These are phyloP conservation scores for Yamadazyma friedrichii DNA, from an alignment of 1,139 yeast genomes.

Conservation along the genomic window DNA sequence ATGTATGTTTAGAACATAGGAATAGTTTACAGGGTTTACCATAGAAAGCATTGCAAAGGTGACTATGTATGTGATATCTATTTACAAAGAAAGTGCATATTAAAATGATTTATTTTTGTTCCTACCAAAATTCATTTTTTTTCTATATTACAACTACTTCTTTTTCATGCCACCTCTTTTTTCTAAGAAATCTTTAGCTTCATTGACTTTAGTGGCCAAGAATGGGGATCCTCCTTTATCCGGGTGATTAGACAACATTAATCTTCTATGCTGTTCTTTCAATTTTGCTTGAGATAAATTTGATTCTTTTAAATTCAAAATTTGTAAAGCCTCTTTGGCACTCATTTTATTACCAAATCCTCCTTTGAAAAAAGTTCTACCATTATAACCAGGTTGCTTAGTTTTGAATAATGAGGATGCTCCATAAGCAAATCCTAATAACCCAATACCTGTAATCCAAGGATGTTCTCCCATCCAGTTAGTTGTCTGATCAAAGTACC, in stretches of 20 bases:
- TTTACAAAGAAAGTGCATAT: neutral
- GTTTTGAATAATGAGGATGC: slow-evolving; percentile 70
- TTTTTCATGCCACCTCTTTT: slow-evolving; percentile 68
- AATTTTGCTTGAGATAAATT: slow-evolving; percentile 72
- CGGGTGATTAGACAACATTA: slow-evolving; percentile 93
- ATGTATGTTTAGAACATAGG: neutral
- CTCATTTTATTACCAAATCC: slow-evolving; percentile 90
- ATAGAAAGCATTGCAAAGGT: neutral
- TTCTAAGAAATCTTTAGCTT: slow-evolving; percentile 91
- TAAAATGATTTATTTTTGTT: neutral
- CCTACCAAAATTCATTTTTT: slow-evolving; percentile 1
- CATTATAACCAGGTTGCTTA: slow-evolving; percentile 69
- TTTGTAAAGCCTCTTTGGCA: slow-evolving; percentile 86
- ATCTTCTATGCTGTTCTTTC: slow-evolving; percentile 86
- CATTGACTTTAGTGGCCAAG: slow-evolving; percentile 93
- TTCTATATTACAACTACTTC: slow-evolving; percentile 21
- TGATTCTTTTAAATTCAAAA: slow-evolving; percentile 79
- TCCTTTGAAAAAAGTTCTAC: slow-evolving; percentile 76
- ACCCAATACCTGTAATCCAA: slow-evolving; percentile 68
- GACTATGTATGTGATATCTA: too few species aligned
- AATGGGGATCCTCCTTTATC: slow-evolving; percentile 97
- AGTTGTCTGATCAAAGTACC: slow-evolving; percentile 65
- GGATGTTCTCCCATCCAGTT: slow-evolving; percentile 78
- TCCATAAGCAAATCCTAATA: slow-evolving; percentile 60
- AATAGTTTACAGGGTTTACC: neutral